phyloP scores from a whole-genome alignment of 371 early-diverging fungal genomes.

The Mortierella sp. region DNA sequence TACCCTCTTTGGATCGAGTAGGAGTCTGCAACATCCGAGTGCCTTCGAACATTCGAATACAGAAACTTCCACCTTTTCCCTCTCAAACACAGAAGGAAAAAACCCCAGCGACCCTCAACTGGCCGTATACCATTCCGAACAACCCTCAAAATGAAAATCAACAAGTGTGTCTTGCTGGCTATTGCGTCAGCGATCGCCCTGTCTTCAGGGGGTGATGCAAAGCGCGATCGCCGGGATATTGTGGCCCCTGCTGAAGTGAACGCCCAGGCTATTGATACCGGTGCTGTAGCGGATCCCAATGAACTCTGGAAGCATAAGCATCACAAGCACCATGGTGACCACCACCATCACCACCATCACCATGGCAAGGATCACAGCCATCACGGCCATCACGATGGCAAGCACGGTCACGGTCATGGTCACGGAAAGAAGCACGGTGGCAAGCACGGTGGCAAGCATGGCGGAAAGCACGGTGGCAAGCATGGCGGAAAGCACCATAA shows the following conservation, averaged over 20 bases:
- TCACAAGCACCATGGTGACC: conserved; percentile 4
- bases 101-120: neutral
- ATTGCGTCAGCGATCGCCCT: conserved; percentile 28
- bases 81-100: neutral
- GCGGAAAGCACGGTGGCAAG: conserved; percentile 5
- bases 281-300: neutral
- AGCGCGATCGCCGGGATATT: conserved; percentile 33
- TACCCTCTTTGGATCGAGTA: no score
- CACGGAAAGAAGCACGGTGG: neutral
- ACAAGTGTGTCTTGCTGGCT: conserved; percentile 30
- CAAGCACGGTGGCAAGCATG: conserved; percentile 7
- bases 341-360: conserved; percentile 1
- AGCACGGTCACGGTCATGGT: neutral
- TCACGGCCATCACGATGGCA: neutral
- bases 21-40: no score
- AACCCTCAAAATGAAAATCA: conserved; percentile 23
- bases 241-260: neutral
- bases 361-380: conserved; percentile 1
- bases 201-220: conserved; percentile 19
- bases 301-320: conserved; percentile 18
- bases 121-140: neutral
- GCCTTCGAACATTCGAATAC: no score
- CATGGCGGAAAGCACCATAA: conserved; percentile 11
- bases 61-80: neutral
- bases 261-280: neutral